Percentiles rank a stretch among this genome's conserved stretches.
phyloP scores from a whole-genome alignment of 257 asterid species.

The Cordia subcordata region DNA sequence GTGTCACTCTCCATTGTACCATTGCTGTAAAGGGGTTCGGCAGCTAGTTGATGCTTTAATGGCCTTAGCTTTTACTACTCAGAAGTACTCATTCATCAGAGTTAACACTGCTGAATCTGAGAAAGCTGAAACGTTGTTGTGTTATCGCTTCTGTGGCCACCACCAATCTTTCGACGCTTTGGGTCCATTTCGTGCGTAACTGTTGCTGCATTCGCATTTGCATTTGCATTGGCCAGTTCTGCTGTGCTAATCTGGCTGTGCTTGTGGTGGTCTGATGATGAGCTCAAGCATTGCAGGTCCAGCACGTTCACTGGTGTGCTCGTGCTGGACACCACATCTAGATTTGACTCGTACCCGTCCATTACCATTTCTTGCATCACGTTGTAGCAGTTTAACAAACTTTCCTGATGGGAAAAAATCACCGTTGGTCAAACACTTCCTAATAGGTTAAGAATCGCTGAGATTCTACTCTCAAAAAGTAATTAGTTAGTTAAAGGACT shows the following conservation, averaged over 20 bases:
- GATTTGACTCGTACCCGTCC: slow-evolving; percentile 30
- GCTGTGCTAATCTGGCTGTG: neutral
- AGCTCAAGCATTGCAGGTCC: slow-evolving; percentile 28
- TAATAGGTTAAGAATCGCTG: too few species aligned
- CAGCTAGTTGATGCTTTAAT: slow-evolving; percentile 11
- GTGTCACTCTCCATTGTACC: slow-evolving; percentile 15
- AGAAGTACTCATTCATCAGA: neutral
- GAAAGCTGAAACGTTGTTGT: slow-evolving; percentile 19
- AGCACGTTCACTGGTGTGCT: slow-evolving; percentile 48
- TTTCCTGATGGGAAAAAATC: slow-evolving; percentile 26
- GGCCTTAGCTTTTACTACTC: slow-evolving; percentile 1
- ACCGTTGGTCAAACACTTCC: too few species aligned
- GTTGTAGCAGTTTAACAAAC: slow-evolving; percentile 35
- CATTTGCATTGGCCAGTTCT: neutral
- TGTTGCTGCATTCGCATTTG: neutral
- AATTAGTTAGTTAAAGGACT: too few species aligned
- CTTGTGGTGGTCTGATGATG: slow-evolving; percentile 23
- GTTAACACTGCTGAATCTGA: slow-evolving; percentile 2
- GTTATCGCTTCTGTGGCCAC: neutral
- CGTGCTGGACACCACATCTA: slow-evolving; percentile 26
- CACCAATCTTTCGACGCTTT: slow-evolving; percentile 29
- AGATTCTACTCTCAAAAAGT: too few species aligned
- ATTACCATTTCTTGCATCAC: slow-evolving; percentile 32
- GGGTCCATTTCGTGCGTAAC: slow-evolving; percentile 5
- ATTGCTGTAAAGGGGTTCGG: slow-evolving; percentile 4